A percentile compares a stretch with the other conserved stretches of the same genome.
These are phyloP conservation scores for Carex myosuroides DNA, from an alignment of 176 grass and related monocot genomes.

Conservation along the genomic window DNA sequence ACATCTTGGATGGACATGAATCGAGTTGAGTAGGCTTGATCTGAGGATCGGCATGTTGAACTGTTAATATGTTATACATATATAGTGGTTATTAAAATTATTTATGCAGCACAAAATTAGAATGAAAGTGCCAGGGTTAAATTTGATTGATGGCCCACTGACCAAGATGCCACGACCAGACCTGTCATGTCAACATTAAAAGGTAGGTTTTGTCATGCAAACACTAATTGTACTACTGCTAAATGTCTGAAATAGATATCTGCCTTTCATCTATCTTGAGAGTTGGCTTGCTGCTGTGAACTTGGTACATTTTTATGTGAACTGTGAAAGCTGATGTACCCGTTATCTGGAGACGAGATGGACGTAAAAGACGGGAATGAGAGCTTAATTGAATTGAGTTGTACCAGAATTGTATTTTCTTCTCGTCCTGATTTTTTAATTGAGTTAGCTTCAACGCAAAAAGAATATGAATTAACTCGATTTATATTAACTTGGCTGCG, in stretches of 20 bases:
- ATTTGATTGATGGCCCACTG: background rate
- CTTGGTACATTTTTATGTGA: background rate
- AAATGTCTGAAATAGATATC: background rate
- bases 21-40: no score
- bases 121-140: background rate
- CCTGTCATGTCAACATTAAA: background rate
- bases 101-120: background rate
- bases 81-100: background rate
- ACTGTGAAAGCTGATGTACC: background rate
- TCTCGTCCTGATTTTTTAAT: background rate
- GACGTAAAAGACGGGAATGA: background rate
- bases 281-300: background rate
- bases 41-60: no score
- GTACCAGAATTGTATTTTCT: background rate
- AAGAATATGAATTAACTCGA: background rate
- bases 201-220: background rate
- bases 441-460: background rate
- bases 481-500: background rate
- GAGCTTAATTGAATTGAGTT: background rate
- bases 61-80: no score
- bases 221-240: background rate
- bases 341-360: background rate
- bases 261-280: background rate
- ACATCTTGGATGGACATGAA: no score
- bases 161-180: background rate